Conservation (phyloP, 306 rosid species). For the Vicia faba region DNA sequence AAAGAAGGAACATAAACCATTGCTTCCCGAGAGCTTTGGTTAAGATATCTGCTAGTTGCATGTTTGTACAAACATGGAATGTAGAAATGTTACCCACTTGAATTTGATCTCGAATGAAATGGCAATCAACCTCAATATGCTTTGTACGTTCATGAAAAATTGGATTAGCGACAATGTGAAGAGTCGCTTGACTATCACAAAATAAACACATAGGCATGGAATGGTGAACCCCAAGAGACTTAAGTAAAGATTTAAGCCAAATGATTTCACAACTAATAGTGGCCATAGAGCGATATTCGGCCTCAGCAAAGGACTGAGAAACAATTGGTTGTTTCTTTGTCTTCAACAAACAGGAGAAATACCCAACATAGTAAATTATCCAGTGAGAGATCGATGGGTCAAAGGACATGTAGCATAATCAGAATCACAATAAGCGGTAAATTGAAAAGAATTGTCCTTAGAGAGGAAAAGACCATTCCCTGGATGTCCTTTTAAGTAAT, state of each 20-base stretch:
- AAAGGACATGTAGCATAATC: background rate
- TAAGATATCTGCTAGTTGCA: background rate
- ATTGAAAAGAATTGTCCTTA: background rate
- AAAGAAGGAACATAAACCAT: too few species aligned
- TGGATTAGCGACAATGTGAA: background rate
- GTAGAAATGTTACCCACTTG: background rate
- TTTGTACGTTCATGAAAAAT: background rate
- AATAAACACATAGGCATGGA: background rate
- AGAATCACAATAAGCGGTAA: background rate
- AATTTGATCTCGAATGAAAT: background rate
- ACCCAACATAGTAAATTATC: background rate
- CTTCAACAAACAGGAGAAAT: background rate
- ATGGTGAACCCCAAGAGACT: background rate
- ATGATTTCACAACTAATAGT: background rate
- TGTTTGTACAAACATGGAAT: too few species aligned
- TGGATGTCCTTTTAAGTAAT: background rate
- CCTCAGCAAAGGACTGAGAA: background rate
- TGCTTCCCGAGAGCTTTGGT: too few species aligned
- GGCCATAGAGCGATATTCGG: background rate
- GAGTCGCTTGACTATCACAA: background rate
- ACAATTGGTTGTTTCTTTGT: background rate
- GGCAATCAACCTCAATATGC: background rate
- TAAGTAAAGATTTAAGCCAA: background rate
- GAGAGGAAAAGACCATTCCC: background rate
- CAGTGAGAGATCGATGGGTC: background rate